These are phyloP conservation scores for Pseudocercospora vitis DNA, from an alignment of 2,329 filamentous ascomycete genomes.

Conservation along the genomic window DNA sequence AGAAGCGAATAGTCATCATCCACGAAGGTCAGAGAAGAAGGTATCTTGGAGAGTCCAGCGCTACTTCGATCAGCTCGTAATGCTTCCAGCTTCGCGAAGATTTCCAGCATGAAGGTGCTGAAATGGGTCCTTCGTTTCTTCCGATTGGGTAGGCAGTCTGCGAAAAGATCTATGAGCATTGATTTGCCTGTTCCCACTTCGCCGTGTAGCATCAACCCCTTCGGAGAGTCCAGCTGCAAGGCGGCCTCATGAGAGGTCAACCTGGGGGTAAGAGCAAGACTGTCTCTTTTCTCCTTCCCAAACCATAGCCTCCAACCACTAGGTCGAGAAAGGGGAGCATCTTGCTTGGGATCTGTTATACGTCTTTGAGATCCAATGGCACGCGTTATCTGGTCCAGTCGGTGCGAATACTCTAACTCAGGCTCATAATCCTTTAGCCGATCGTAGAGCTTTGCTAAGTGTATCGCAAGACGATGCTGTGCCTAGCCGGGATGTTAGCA, in stretches of 20 bases:
- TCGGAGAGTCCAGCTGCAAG: slow-evolving; percentile 68
- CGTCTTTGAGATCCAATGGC: slow-evolving; percentile 40
- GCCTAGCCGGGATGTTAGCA: slow-evolving; percentile 17
- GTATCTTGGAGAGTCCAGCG: slow-evolving; percentile 10
- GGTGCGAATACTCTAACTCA: slow-evolving; percentile 65
- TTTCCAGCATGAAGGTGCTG: slow-evolving; percentile 82
- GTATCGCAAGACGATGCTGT: slow-evolving; percentile 56
- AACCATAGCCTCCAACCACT: slow-evolving; percentile 54
- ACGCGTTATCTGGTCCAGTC: slow-evolving; percentile 61
- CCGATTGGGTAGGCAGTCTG: slow-evolving; percentile 70
- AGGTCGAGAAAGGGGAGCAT: slow-evolving; percentile 19
- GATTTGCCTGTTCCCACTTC: slow-evolving; percentile 82
- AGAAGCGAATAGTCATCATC: slow-evolving; percentile 67
- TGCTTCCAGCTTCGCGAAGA: slow-evolving; percentile 68
- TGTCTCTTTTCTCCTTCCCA: slow-evolving; percentile 54
- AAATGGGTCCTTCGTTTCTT: slow-evolving; percentile 79
- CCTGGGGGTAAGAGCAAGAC: slow-evolving; percentile 65
- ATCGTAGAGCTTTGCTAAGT: slow-evolving; percentile 74
- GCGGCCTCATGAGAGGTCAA: slow-evolving; percentile 71
- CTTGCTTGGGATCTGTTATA: background rate
- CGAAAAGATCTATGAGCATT: slow-evolving; percentile 82
- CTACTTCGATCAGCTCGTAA: slow-evolving; percentile 50
- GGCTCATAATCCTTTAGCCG: slow-evolving; percentile 78
- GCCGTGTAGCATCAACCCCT: slow-evolving; percentile 73
- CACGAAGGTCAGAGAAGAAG: slow-evolving; percentile 18